Base-by-base conservation (phyloP, 495 filamentous ascomycete genomes). In the Cairneyella variabilis region DNA sequence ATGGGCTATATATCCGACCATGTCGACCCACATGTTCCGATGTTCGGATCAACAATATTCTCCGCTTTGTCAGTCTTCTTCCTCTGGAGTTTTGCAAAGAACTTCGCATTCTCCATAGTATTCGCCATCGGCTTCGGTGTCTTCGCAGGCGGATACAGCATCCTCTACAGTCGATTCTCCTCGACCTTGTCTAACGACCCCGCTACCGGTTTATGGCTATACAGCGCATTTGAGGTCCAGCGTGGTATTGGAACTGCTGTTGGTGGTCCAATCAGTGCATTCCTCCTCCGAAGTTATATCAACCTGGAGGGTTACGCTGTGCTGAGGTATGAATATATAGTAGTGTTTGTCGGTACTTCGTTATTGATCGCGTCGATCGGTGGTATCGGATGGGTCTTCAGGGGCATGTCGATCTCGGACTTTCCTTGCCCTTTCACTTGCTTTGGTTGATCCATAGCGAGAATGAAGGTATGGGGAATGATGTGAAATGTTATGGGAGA, bases 111-210 rank as follows among this genome's bases (percentile, higher is more conserved):
- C 21, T 70, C 84, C 2, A 70, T 70, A 23, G 39, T 78, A 12
- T 85, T 85, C 59, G 73, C 73, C 8, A 55, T 83, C 7, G 64
- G 72, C 0, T 84, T 79, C 62, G 81, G 82, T 2, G 69, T 82
- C 51, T 80, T 79, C 42, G 79, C 77, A 0, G 79, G 82, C 39
- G 75, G 79, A 0, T 80, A 73, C 27, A 26, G 23, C 7, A 18
- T 41, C 2, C 28, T 56, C 10, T 56, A 48, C 21, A 37, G 42
- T 25, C 50, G 74, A 69, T 56, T 56, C 21, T 36, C 39, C 2
- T 49, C 53, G 9, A 16, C 45, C 0, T 27, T 48, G 27, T 41
- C 43, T 9, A 40, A 42, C 17, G 21, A 55, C 9, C 30, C 20
- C 3, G 44, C 28, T 30, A 44, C 43, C 10, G 52, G 30, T 12